Evolutionary conservation across 108 stramenopile genomes (phyloP), one percentile per base, ranked within the genome.

Genomic region (Nannochloropsis granulata): DNA sequence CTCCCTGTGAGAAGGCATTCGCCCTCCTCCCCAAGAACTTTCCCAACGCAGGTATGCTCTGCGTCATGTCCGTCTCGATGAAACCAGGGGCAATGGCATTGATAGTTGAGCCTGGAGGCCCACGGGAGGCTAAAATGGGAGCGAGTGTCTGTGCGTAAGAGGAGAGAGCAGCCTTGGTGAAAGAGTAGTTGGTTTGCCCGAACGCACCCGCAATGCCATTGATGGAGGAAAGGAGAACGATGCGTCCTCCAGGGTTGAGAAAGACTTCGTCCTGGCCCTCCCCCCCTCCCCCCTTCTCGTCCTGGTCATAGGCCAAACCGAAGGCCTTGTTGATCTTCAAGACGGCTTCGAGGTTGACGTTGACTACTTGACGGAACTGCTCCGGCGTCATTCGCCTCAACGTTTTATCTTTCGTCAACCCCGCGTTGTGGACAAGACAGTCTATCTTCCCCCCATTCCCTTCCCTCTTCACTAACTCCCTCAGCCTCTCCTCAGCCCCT

Each of bases 11-110:
- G 7, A 85, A 43, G 24, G 80, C 24, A 44, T 43, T 85, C 80
- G 34, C 25, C 25, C 81, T 13, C 34, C 82, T 25, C 12, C 81
- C 85, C 34, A 85, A 21, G 21, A 42, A 24, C 85, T n/a, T 23
- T 14, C 24, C 79, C 56, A 84, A 14, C 56, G 71, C 14, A 13
- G 83, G 83, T 14, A 84, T 25, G 19, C 21, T 26, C 21, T 13
- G 25, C 21, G 85, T 85, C 85, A 85, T 85, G 25, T 82, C 85
- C 8, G 85, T 85, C 56, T 82, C 81, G 81, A 85, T 85, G 43
- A 82, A 85, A 13, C 85, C 85, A 42, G 85, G 85, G 13, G 85
- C 85, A 13, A 85, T 79, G 44, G 85, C 85, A 23, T 85, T 85
- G 21, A 78, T 79, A 13, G 82, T 82, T 2, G 25, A 21, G 24